phyloP scores from a whole-genome alignment of 1,284 basidiomycete genomes.

The Coniferiporia weirii region DNA sequence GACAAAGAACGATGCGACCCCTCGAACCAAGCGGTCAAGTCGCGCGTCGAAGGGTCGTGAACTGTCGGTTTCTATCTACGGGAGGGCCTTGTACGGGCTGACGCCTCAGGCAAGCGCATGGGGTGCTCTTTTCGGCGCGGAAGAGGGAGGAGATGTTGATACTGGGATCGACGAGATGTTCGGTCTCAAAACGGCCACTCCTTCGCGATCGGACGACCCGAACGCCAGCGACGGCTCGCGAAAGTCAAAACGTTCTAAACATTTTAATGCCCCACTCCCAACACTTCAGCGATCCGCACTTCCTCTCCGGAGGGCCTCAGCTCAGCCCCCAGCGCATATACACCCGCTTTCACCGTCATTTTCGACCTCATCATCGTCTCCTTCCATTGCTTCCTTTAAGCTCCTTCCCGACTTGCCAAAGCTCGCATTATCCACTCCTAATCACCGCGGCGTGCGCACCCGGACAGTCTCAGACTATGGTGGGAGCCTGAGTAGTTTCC shows the following conservation, averaged over 20 bases:
- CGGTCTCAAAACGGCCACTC: constrained; percentile 1
- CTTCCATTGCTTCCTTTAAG: not conserved
- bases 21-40: constrained; percentile 13
- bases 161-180: constrained; percentile 11
- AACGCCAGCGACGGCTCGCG: constrained; percentile 4
- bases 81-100: constrained; percentile 7
- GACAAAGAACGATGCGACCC: constrained; percentile 28
- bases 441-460: not conserved
- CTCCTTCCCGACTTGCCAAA: not conserved
- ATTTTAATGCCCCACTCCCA: constrained; percentile 5
- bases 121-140: constrained; percentile 15
- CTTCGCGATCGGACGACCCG: constrained; percentile 1
- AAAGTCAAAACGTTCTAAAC: constrained; percentile 15
- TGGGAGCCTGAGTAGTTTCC: not conserved
- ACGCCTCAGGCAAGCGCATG: constrained; percentile 13
- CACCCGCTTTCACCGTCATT: constrained; percentile 5
- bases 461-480: constrained; percentile 13
- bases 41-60: not conserved
- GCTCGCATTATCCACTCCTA: not conserved
- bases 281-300: not conserved
- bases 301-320: not conserved
- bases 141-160: constrained; percentile 12
- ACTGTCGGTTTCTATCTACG: constrained; percentile 13
- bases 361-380: not conserved
- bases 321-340: constrained; percentile 2